phyloP scores from a whole-genome alignment of 768 basidiomycete species.

The Fistulinella prunicolor region DNA sequence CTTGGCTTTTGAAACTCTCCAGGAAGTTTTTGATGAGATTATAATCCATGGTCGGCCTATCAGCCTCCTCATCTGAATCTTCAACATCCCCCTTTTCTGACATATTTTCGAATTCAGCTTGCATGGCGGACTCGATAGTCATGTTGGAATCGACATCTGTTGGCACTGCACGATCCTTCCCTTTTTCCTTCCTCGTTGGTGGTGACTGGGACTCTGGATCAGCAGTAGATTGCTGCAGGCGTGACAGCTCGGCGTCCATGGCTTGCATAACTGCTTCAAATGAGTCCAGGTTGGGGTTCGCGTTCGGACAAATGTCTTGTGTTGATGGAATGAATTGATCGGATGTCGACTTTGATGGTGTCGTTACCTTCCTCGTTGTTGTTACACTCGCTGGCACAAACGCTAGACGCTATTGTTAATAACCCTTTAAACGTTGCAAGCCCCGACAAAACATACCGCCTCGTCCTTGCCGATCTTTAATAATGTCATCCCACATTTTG shows the following conservation, averaged over 20 bases:
- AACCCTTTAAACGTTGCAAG: neutral
- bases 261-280: conserved; percentile 97
- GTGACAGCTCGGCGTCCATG: conserved; percentile 82
- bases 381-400: conserved; percentile 47
- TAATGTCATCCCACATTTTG: conserved; percentile 86
- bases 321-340: conserved; percentile 19
- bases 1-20: conserved; percentile 94
- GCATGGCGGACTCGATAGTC: conserved; percentile 86
- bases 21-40: conserved; percentile 94
- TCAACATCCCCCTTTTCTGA: conserved; percentile 47
- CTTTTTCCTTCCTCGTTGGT: conserved; percentile 48
- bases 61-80: conserved; percentile 54
- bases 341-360: conserved; percentile 6
- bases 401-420: conserved; percentile 37
- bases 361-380: conserved; percentile 2
- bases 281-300: conserved; percentile 76
- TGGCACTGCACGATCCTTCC: conserved; percentile 30
- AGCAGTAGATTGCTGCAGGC: conserved; percentile 33
- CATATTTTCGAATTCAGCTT: conserved; percentile 71
- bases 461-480: conserved; percentile 69
- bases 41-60: conserved; percentile 65
- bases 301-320: conserved; percentile 39
- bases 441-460: conserved; percentile 61
- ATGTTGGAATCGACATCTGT: conserved; percentile 47
- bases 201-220: conserved; percentile 12